These are phyloP conservation scores for Ceratocystis smalleyi DNA, from an alignment of 2,329 filamentous ascomycete species.

Conservation along the genomic window DNA sequence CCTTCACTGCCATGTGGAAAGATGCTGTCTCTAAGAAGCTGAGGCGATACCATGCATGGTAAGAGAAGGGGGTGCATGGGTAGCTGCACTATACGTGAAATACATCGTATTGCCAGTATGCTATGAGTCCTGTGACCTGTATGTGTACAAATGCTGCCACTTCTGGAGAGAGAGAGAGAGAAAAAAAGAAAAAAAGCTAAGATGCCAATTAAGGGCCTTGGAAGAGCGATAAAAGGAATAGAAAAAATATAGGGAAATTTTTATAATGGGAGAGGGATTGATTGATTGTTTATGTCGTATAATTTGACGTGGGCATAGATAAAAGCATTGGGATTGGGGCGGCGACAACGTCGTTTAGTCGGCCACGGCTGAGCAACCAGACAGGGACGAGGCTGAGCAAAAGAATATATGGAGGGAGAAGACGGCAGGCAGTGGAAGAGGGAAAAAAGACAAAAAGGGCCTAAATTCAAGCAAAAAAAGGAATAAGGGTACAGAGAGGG, in stretches of 20 bases:
- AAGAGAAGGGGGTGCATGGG: not conserved
- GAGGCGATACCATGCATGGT: not conserved
- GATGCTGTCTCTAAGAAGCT: not conserved
- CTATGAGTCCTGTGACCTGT: too few species aligned
- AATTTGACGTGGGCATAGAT: not conserved
- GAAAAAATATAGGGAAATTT: not conserved
- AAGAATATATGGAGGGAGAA: not conserved
- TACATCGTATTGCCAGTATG: not conserved
- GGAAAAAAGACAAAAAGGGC: slow-evolving; percentile 2
- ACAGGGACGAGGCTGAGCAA: slow-evolving; percentile 6
- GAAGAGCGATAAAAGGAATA: not conserved
- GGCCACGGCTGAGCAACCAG: not conserved
- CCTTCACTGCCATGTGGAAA: not conserved
- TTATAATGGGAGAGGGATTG: not conserved
- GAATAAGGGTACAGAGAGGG: not conserved
- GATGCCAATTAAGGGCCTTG: not conserved
- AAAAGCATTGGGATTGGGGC: not conserved
- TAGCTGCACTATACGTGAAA: not conserved
- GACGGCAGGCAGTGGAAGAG: not conserved
- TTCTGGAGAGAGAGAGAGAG: too few species aligned
- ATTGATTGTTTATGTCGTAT: not conserved
- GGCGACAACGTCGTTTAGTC: not conserved
- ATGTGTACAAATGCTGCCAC: too few species aligned
- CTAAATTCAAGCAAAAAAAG: not conserved
- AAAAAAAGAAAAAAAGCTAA: too few species aligned